Evolutionary conservation across 2,329 filamentous ascomycete genomes (phyloP).

Genomic region (Diaporthe capsici): DNA sequence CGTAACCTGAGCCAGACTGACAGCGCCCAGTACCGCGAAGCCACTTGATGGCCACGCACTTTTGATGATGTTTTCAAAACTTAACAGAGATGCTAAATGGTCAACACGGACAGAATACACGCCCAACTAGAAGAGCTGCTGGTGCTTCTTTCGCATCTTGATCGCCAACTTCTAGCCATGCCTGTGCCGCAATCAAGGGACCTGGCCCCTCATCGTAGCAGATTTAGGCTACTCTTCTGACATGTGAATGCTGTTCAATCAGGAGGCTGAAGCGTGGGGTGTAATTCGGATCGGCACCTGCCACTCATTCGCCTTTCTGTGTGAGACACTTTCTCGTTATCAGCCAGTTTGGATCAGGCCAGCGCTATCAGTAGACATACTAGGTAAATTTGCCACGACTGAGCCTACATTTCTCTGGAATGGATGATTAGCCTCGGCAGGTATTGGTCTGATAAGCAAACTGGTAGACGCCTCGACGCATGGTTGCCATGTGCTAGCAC

Average conservation of each 20-base stretch:
- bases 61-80: neutral
- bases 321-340: neutral
- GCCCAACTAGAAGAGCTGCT: neutral
- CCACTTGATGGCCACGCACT: no score
- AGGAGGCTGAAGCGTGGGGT: neutral
- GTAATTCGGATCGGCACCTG: slow-evolving; percentile 3
- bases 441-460: neutral
- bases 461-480: neutral
- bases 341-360: neutral
- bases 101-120: neutral
- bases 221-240: neutral
- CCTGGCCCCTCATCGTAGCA: fast-evolving
- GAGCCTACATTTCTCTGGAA: neutral
- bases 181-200: no score
- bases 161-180: neutral
- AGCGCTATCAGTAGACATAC: neutral
- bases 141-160: neutral
- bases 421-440: neutral
- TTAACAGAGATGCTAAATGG: neutral
- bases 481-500: neutral
- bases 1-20: neutral
- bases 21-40: no score
- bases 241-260: neutral
- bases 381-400: neutral
- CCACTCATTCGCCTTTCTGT: neutral